Conservation (phyloP, 2,329 filamentous ascomycete genomes). For the Hypoxylon sp. region DNA sequence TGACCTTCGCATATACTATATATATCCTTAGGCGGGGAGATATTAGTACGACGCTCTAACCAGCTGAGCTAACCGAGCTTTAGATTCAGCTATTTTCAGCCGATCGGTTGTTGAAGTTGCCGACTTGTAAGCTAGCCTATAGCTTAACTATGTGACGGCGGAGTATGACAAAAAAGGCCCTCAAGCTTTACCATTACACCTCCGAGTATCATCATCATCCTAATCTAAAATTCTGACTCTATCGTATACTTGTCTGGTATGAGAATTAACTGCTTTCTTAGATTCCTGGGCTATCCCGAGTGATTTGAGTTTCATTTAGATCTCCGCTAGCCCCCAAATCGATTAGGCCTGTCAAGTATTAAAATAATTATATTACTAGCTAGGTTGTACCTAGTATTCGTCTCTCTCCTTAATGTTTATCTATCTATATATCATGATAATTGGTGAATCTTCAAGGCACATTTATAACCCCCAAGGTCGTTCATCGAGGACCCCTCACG, state of each 20-base stretch:
- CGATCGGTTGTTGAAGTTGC: conserved; percentile 11
- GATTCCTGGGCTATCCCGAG: neutral
- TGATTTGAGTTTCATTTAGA: neutral
- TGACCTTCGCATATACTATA: conserved; percentile 14
- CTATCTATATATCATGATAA: neutral
- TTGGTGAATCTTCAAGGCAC: neutral
- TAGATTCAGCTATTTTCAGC: conserved; percentile 21
- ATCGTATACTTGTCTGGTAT: neutral
- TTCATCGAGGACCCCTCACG: neutral
- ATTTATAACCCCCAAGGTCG: neutral
- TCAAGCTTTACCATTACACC: too few relatives aligned
- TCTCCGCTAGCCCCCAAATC: neutral
- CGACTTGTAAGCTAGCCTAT: neutral
- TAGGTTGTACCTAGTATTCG: neutral
- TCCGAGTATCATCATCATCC: too few relatives aligned
- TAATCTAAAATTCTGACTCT: too few relatives aligned
- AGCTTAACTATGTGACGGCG: neutral
- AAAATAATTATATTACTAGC: neutral
- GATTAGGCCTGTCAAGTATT: neutral
- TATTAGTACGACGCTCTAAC: conserved; percentile 27
- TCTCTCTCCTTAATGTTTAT: neutral
- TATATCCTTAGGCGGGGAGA: conserved; percentile 7
- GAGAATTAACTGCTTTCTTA: neutral
- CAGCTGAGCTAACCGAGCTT: conserved; percentile 18
- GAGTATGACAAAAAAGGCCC: too few relatives aligned